Evolutionary conservation across 768 basidiomycete species (phyloP).

Genomic region (Amanita inopinata): DNA sequence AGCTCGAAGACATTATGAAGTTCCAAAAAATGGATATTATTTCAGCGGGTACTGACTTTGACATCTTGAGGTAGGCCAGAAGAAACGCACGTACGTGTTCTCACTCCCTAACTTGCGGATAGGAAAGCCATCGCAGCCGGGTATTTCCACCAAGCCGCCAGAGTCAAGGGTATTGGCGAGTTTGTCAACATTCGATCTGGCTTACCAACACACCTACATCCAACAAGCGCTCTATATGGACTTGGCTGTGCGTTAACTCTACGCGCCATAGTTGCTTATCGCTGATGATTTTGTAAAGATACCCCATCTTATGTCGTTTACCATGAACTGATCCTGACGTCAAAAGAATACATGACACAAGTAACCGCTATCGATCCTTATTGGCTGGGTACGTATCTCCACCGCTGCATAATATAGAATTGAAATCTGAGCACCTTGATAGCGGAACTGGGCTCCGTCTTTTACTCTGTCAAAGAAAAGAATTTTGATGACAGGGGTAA

Average conservation of each 20-base stretch:
- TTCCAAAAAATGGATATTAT: conserved; percentile 94
- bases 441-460: conserved; percentile 94
- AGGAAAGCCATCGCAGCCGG: conserved; percentile 97
- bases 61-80: conserved; percentile 54
- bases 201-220: conserved; percentile 91
- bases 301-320: conserved; percentile 96
- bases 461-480: conserved; percentile 97
- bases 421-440: conserved; percentile 10
- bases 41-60: conserved; percentile 92
- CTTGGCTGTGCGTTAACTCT: conserved; percentile 69
- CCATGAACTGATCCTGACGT: conserved; percentile 91
- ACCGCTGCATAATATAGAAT: not conserved
- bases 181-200: conserved; percentile 96
- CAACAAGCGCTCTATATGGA: conserved; percentile 93
- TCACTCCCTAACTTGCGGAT: conserved; percentile 6
- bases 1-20: conserved; percentile 99
- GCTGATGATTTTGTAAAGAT: conserved; percentile 35
- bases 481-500: conserved; percentile 87
- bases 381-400: conserved; percentile 70
- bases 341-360: conserved; percentile 97
- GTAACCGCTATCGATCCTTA: conserved; percentile 97
- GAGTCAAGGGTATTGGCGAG: conserved; percentile 98
- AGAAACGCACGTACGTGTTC: not conserved
- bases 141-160: conserved; percentile 97
- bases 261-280: conserved; percentile 6